These are phyloP conservation scores for Phytophthora sojae DNA, from an alignment of 352 stramenopile species.

Conservation along the genomic window DNA sequence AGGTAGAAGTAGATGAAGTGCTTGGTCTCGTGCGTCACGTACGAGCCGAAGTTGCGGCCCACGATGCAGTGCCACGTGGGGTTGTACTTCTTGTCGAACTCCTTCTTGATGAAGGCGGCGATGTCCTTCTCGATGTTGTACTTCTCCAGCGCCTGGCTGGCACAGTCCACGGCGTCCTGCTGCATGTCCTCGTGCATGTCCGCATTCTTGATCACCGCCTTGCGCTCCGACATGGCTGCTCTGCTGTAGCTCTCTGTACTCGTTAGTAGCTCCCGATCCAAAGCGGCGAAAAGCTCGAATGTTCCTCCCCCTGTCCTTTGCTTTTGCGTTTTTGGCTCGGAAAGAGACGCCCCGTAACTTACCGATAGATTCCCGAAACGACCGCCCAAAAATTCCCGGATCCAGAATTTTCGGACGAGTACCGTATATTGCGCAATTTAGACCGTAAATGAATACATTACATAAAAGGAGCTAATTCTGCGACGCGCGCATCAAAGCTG, in stretches of 20 bases:
- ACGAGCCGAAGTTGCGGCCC: constrained; percentile 94
- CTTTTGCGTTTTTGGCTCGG: constrained; percentile 11
- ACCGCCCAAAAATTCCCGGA: constrained; percentile 9
- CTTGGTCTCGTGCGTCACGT: constrained; percentile 94
- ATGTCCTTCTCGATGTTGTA: constrained; percentile 99
- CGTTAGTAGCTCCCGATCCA: constrained; percentile 25
- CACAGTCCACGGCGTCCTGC: constrained; percentile 98
- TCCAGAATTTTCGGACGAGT: constrained; percentile 9
- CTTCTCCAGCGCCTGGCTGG: constrained; percentile 98
- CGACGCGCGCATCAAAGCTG: constrained; percentile 53
- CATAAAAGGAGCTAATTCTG: constrained; percentile 30
- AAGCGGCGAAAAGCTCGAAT: constrained; percentile 35
- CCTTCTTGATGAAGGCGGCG: constrained; percentile 93
- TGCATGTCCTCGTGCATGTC: constrained; percentile 99
- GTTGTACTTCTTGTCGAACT: constrained; percentile 95
- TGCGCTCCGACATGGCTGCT: constrained; percentile 90
- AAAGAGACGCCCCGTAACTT: constrained; percentile 18
- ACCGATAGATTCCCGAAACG: constrained; percentile 34
- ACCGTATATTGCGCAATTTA: background rate
- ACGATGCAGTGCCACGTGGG: constrained; percentile 96
- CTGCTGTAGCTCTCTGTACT: background rate
- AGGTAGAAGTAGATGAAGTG: constrained; percentile 98
- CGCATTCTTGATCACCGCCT: constrained; percentile 99
- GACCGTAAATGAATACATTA: background rate
- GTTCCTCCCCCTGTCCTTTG: constrained; percentile 17